A percentile compares a stretch with the other conserved stretches of the same genome.
Conservation (phyloP, 2,329 filamentous ascomycete genomes). For the Alternaria panax region DNA sequence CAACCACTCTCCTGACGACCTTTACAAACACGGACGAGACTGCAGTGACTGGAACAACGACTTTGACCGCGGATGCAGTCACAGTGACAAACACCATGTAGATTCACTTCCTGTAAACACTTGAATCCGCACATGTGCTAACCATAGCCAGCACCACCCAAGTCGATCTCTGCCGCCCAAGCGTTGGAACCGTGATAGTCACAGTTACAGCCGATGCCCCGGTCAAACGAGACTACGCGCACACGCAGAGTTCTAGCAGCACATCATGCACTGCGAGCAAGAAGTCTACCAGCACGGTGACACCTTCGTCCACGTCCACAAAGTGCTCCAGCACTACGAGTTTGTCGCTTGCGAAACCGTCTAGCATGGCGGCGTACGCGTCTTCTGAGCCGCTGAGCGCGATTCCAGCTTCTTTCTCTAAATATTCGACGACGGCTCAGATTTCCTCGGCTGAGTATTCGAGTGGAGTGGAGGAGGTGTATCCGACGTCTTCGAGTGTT, state of each 20-base stretch:
- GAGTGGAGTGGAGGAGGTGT: not conserved
- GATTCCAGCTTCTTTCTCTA: not conserved
- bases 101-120: not conserved
- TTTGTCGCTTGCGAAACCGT: not conserved
- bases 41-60: not conserved
- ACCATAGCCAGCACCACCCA: not conserved
- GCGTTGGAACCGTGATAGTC: not conserved
- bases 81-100: not conserved
- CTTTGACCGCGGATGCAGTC: not conserved
- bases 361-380: not conserved
- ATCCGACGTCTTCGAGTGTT: not conserved
- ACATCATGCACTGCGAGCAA: not conserved
- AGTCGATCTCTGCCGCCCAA: not conserved
- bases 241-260: not conserved
- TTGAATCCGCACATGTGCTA: not conserved
- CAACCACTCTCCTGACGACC: not conserved
- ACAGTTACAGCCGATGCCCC: not conserved
- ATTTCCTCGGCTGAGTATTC: not conserved
- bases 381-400: not conserved
- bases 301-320: not conserved
- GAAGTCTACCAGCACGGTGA: not conserved
- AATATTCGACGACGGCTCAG: not conserved
- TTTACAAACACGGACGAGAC: not conserved
- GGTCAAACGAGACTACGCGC: not conserved
- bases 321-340: not conserved